Base-by-base conservation (phyloP, 495 filamentous ascomycete genomes). In the Penicillium herquei region DNA sequence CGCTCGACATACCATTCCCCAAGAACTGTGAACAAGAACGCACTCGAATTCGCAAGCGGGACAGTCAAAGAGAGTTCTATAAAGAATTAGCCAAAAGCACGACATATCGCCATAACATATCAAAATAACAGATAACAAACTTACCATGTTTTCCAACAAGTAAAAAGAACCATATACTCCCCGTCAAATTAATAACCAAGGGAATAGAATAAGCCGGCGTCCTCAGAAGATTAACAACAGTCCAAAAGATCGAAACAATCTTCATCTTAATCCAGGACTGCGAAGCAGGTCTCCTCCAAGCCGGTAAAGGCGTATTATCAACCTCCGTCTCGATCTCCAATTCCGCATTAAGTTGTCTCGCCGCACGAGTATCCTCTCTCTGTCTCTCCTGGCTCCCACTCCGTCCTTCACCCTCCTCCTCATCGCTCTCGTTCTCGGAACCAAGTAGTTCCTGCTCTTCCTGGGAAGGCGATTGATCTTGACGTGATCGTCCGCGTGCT, bases 161-260 rank as follows among this genome's bases (percentile, higher is more conserved):
- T 61, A 97, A 69, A 65, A 98, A 98, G 64, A 98, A 98, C 94
- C 94, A 98, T 57, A 98, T 80, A 64, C 90, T 96, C 54, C 94
- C 94, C 34, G 94, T 96, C 61, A 97, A 70, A 65, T 98, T 98
- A 30, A 96, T 77, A 48, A 96, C 72, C 62, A 98, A 67, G 26
- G 93, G 93, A 35, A 96, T 66, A 10, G 90, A 87, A 70, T 98
- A 98, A 26, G 81, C 81, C 44, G 91, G 91, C 53, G 88, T 91
- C 43, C 81, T 74, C 10, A 98, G 71, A 62, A 97, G 71, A 69
- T 96, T 94, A 7, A 84, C 58, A 13, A 93, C 87, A 12, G 84
- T 91, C 64, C 87, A 93, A 51, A 86, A 78, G 0, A 83, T 69
- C 0, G 80, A 79, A 18, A 78, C 72, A 13, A 85, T 55, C 57